Base-by-base conservation (phyloP, 2,329 filamentous ascomycete species). In the Sphaerulina vaccinii region DNA sequence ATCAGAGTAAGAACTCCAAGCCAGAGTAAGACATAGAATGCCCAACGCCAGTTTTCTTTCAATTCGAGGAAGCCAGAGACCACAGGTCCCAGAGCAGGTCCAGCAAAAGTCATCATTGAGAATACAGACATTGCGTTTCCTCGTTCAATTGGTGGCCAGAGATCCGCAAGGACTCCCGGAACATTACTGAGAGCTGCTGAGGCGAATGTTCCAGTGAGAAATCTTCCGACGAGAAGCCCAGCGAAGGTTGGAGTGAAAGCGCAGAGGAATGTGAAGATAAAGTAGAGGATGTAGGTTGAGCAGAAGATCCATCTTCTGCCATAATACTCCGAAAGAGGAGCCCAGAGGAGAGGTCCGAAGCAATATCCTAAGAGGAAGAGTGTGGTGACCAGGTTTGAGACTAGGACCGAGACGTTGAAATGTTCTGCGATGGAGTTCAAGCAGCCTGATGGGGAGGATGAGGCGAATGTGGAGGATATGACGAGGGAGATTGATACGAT, bases 291-390 rank as follows among this genome's bases (percentile, higher is more conserved):
- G 51, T 69, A 74, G 7, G 68, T 67, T 29, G 64, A 58, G 61
- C 79, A 76, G 58, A 81, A 79, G 39, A 82, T 73, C 55, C 68
- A 71, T 55, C 77, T 72, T 11, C 84, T 75, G 6, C 84, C 83
- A 53, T 79, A 79, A 52, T 85, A 81, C 63, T 88, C 85, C 36
- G 80, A 85, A 1, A 87, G 65, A 0, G 85, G 85, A 0, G 82
- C 84, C 74, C 83, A 86, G 15, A 85, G 68, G 4, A 85, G 35
- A 0, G 82, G 81, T 0, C 82, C 82, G 2, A 78, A 75, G 18
- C 85, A 79, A 62, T 85, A 87, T 13, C 65, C 64, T 1, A 66
- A 57, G 7, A 67, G 39, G 39, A 65, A 67, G 1, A 66, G 45
- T 3, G 64, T 66, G 1, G 60, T 58, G 23, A 65, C 62, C 22